Evolutionary conservation across 2,329 filamentous ascomycete genomes (phyloP).

Genomic region (Alternaria arbusti): DNA sequence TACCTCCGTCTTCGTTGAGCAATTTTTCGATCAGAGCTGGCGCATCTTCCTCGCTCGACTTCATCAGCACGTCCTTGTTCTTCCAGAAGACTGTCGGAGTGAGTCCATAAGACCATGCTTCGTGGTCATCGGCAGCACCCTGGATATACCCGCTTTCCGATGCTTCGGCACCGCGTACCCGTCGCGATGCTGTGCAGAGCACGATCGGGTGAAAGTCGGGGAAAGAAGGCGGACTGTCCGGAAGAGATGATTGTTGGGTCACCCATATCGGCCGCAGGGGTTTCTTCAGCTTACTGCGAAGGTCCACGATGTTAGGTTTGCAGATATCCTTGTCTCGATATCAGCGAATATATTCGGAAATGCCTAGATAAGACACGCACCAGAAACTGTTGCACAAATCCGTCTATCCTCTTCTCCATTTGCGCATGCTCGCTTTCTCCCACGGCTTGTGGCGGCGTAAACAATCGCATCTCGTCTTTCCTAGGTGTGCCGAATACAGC

Average conservation of each 20-base stretch:
- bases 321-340: conserved; percentile 56
- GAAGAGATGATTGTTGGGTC: conserved; percentile 67
- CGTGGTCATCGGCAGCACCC: conserved; percentile 91
- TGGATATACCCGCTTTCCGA: conserved; percentile 84
- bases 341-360: neutral
- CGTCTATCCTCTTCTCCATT: conserved; percentile 69
- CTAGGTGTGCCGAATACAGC: conserved; percentile 72
- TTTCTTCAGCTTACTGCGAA: conserved; percentile 67
- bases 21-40: conserved; percentile 58
- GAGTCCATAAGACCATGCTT: conserved; percentile 87
- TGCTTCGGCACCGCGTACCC: conserved; percentile 71
- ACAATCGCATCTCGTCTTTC: conserved; percentile 53
- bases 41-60: conserved; percentile 69
- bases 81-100: conserved; percentile 82
- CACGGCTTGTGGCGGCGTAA: conserved; percentile 75
- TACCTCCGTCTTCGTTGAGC: conserved; percentile 28
- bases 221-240: conserved; percentile 57
- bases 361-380: conserved; percentile 33
- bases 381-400: conserved; percentile 60
- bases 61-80: conserved; percentile 66
- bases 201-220: conserved; percentile 73
- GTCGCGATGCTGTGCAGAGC: conserved; percentile 82
- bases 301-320: conserved; percentile 62
- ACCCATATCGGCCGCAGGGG: conserved; percentile 83
- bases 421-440: conserved; percentile 79